Percentiles rank a stretch among this genome's conserved stretches.
phyloP scores from a whole-genome alignment of 129 eudicot genomes.

The Artemisia annua region DNA sequence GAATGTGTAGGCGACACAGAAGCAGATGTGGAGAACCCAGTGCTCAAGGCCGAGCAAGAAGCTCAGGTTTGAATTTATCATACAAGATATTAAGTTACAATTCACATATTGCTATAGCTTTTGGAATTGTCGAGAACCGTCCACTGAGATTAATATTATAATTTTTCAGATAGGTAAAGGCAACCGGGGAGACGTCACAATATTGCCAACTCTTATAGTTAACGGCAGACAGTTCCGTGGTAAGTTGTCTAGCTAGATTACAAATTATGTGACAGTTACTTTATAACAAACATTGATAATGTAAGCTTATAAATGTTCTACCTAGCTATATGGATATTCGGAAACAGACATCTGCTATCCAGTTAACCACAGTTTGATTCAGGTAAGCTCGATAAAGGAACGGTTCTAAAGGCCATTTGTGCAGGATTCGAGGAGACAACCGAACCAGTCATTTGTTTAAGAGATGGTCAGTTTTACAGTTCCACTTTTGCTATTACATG shows the following conservation, averaged over 20 bases:
- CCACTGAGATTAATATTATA: slow-evolving; percentile 5
- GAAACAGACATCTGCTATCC: not conserved
- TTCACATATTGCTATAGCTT: not conserved
- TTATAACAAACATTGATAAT: not conserved
- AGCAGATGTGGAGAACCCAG: slow-evolving; percentile 68
- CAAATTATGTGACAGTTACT: not conserved
- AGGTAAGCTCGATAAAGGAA: slow-evolving; percentile 89
- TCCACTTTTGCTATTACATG: not conserved
- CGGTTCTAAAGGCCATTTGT: slow-evolving; percentile 91
- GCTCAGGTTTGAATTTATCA: slow-evolving; percentile 53
- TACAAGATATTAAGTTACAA: not conserved
- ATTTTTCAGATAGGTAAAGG: slow-evolving; percentile 78
- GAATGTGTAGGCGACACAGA: slow-evolving; percentile 75
- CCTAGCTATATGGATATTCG: not conserved
- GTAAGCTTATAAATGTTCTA: no score
- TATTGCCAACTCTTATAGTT: slow-evolving; percentile 88
- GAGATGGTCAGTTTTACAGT: slow-evolving; percentile 44
- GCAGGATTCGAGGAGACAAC: slow-evolving; percentile 92
- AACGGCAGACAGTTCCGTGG: slow-evolving; percentile 94
- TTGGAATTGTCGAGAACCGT: not conserved
- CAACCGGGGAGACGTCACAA: slow-evolving; percentile 88
- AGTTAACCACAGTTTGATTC: slow-evolving; percentile 21
- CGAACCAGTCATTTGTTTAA: slow-evolving; percentile 70
- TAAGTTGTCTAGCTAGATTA: slow-evolving; percentile 12
- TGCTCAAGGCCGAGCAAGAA: slow-evolving; percentile 76